Evolutionary conservation across 108 stramenopile genomes (phyloP), one percentile per base, ranked within the genome.

Genomic region (Skeletonema menzelii): DNA sequence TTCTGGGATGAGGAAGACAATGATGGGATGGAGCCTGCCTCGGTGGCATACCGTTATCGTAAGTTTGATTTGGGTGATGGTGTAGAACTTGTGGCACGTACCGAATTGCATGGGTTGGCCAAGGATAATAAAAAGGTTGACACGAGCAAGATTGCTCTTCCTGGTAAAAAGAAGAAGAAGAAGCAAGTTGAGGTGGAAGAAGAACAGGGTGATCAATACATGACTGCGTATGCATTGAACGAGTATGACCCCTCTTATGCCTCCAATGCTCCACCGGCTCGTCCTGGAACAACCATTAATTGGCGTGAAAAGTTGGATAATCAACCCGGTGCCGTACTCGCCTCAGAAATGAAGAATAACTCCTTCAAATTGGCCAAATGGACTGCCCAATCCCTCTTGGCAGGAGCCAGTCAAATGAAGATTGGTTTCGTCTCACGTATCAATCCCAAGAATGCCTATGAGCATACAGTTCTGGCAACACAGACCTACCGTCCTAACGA

Each of bases 271-370:
- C 63, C 44, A 8, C 72, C 56, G 8, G 62, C 72, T 28, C 58
- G 73, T 31, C 67, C 70, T 20, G 73, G 69, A 26, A 63, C 69
- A 7, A 55, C 76, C n/a, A 57, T 75, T 70, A 82, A 70, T 42
- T 91, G 92, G 92, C 73, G 92, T 12, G 91, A 96, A 27, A 97
- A 95, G 88, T 93, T 99, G 65, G 99, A 99, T 79, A 80, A 79
- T 30, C 95, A 97, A 72, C 84, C 93, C 30, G 99, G 97, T 63
- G 94, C 97, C 47, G 97, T 99, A 19, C 81, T 99, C 63, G 98
- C 96, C 22, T 95, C 92, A 47, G 99, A 98, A 74, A 81, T 99
- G 65, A 98, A 98, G 92, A 99, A 99, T 81, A 99, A 99, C 77
- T 85, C 89, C 28, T 95, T 92, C 87, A 98, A 99, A 80, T 75